phyloP scores from a whole-genome alignment of 2,329 filamentous ascomycete genomes.

The Tolypocladium tropicale region DNA sequence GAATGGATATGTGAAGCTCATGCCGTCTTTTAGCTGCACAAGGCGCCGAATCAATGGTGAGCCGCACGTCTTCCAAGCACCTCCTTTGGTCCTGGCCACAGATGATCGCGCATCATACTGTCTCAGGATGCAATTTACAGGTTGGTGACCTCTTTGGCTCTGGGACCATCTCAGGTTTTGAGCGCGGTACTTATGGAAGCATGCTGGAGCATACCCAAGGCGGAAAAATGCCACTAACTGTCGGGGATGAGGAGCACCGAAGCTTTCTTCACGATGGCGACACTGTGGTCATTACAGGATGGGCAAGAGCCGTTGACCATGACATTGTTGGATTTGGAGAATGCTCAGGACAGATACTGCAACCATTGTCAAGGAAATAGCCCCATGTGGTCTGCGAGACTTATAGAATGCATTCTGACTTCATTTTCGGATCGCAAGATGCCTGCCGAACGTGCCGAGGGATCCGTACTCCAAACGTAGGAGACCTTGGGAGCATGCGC shows the following conservation, averaged over 20 bases:
- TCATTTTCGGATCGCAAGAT: too few relatives aligned
- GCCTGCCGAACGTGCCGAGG: too few relatives aligned
- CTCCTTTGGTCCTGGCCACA: conserved; percentile 75
- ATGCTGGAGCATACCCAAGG: conserved; percentile 62
- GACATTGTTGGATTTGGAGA: conserved; percentile 1
- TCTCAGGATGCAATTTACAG: conserved; percentile 65
- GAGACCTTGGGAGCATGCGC: too few relatives aligned
- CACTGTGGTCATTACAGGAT: conserved; percentile 54
- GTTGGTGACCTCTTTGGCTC: conserved; percentile 68
- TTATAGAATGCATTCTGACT: not conserved
- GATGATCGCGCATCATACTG: conserved; percentile 73
- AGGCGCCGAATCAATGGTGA: conserved; percentile 19
- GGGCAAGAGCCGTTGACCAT: conserved; percentile 24
- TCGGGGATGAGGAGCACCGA: conserved; percentile 56
- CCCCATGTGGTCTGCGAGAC: not conserved
- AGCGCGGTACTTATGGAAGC: conserved; percentile 55
- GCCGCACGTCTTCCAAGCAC: conserved; percentile 24
- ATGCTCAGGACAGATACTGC: not conserved
- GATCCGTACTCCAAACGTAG: too few relatives aligned
- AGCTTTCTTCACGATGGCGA: conserved; percentile 68
- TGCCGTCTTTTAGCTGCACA: conserved; percentile 12
- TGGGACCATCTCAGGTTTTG: conserved; percentile 62
- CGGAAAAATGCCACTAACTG: conserved; percentile 52
- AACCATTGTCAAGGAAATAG: not conserved
- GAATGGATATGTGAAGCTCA: not conserved